Percentiles rank a stretch among this genome's conserved stretches.
phyloP scores from a whole-genome alignment of 2,329 filamentous ascomycete genomes.

The Calonectria pseudoturangicola region DNA sequence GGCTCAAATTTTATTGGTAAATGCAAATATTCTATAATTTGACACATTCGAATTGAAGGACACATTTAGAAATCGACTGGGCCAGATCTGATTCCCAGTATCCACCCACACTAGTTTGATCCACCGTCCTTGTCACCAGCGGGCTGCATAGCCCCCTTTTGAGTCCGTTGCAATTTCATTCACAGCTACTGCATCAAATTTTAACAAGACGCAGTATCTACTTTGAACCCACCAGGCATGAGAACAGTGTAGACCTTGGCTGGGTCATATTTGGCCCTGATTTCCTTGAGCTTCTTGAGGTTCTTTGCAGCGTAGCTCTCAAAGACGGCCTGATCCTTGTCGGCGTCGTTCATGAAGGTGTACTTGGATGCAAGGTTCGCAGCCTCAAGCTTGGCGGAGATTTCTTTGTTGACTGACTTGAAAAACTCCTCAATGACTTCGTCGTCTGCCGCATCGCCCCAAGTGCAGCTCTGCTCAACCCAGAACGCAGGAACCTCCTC shows the following conservation, averaged over 20 bases:
- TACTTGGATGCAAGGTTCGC: background rate
- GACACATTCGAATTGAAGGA: too few relatives aligned
- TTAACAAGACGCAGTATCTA: background rate
- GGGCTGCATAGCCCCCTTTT: too few relatives aligned
- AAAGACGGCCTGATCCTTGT: background rate
- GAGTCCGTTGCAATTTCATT: too few relatives aligned
- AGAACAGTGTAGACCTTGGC: background rate
- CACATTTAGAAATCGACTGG: too few relatives aligned
- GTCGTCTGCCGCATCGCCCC: background rate
- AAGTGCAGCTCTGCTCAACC: slow-evolving; percentile 1
- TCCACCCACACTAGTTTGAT: too few relatives aligned
- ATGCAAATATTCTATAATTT: too few relatives aligned
- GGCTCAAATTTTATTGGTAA: too few relatives aligned
- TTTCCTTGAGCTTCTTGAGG: background rate
- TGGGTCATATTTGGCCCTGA: background rate
- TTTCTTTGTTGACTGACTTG: background rate
- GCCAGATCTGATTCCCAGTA: too few relatives aligned
- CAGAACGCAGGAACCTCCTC: background rate
- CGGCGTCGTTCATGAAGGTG: background rate
- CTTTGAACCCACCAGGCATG: background rate
- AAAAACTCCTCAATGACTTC: background rate
- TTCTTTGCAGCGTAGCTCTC: background rate
- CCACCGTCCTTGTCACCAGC: too few relatives aligned
- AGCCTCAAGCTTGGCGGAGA: background rate
- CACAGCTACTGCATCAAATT: too few relatives aligned